Evolutionary conservation across 2,329 filamentous ascomycete genomes (phyloP).

Genomic region (Verticillium isaacii): DNA sequence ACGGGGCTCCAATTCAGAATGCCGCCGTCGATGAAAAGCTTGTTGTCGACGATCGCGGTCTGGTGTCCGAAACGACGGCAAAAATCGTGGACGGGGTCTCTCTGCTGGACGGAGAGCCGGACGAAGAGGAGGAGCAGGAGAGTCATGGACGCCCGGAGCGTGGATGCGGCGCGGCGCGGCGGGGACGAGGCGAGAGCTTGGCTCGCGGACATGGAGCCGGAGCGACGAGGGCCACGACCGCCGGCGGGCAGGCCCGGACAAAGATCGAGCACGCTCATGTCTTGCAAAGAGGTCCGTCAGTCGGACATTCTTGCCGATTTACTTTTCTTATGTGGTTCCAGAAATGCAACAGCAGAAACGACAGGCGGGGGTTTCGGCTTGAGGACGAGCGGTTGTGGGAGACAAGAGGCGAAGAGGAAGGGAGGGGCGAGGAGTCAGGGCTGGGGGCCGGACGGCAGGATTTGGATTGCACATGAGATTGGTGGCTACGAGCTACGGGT

Average conservation of each 20-base stretch:
- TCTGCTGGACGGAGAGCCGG: constrained; percentile 22
- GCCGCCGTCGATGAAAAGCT: constrained; percentile 60
- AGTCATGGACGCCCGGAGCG: not conserved
- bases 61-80: constrained; percentile 54
- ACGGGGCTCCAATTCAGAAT: constrained; percentile 50
- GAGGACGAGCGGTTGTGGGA: not conserved
- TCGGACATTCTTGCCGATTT: not conserved
- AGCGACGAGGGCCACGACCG: not conserved
- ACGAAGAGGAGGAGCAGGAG: constrained; percentile 5
- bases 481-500: not conserved
- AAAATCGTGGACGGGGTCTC: constrained; percentile 50
- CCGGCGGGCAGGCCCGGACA: not conserved
- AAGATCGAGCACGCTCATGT: not conserved
- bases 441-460: not conserved
- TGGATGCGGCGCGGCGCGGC: not conserved
- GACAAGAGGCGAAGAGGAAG: not conserved
- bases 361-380: not conserved
- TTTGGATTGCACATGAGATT: not conserved
- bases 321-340: not conserved
- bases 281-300: not conserved
- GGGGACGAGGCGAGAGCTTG: not conserved
- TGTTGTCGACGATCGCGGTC: constrained; percentile 53
- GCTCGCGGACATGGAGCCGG: not conserved
- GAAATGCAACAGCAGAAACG: not conserved
- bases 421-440: not conserved